Evolutionary conservation across 176 grass and related monocot species (phyloP).

Genomic region (Elaeis guineensis): DNA sequence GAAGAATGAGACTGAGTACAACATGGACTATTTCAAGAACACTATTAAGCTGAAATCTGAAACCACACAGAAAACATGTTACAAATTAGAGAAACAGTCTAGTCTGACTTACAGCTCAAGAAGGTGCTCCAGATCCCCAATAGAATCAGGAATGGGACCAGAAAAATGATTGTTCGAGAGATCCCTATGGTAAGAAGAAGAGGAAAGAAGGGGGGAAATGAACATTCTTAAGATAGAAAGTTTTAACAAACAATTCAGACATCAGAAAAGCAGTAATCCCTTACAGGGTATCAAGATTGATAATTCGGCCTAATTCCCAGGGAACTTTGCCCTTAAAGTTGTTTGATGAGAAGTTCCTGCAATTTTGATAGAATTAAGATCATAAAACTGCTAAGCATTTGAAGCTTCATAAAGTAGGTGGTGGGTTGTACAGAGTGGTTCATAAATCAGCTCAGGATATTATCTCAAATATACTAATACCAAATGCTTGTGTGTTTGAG

Average conservation of each 20-base stretch:
- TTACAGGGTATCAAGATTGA: conserved; percentile 98
- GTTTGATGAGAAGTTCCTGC: conserved; percentile 92
- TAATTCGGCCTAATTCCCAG: conserved; percentile 66
- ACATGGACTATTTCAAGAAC: background rate
- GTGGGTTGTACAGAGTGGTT: no score
- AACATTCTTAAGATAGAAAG: no score
- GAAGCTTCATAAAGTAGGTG: no score
- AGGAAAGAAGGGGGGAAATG: background rate
- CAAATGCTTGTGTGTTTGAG: no score
- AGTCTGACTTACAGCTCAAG: conserved; percentile 58
- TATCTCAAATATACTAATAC: no score
- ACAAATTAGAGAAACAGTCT: no score
- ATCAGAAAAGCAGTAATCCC: conserved; percentile 13
- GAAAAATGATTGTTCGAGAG: conserved; percentile 83
- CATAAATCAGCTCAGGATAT: no score
- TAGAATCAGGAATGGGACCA: conserved; percentile 67
- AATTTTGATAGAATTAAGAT: background rate
- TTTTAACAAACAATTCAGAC: background rate
- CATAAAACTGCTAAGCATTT: no score
- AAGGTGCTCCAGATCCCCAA: conserved; percentile 97
- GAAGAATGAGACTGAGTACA: background rate
- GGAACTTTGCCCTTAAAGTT: conserved; percentile 84
- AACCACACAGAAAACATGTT: no score
- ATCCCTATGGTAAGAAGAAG: conserved; percentile 48
- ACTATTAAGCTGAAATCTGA: no score